Evolutionary conservation across 2,329 filamentous ascomycete species (phyloP), one percentile per base, ranked within the genome.

Genomic region (Cladosporium sp.): DNA sequence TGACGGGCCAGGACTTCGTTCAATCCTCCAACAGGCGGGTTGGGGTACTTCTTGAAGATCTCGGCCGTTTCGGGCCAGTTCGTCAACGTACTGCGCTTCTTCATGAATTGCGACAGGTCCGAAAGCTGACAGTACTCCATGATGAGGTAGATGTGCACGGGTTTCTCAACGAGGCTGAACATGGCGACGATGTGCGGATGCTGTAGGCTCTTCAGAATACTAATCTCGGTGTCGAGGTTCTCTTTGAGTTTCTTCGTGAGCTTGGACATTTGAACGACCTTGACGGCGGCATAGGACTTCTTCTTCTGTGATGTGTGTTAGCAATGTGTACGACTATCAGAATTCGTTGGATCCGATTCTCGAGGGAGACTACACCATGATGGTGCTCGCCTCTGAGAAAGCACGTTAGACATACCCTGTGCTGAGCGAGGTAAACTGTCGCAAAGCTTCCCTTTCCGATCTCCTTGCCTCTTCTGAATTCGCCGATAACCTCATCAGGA

Each of bases 101-200:
- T 95, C 74, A 98, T 96, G 71, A 98, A 97, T 50, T 92, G 79
- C 9, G 93, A 95, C 54, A 98, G 74, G 67, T 98, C 93, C 18
- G 93, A 92, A 38, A 98, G 80, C 67, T 95, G 89, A 73, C 93
- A 97, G 72, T 95, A 97, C 74, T 98, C 93, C 92, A 97, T 98
- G 58, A 97, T 85, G 54, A 98, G 81, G 72, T 98, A 93, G 72
- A 97, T 96, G 66, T 95, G 88, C 18, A 85, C 85, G 3, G 82
- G 76, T 0, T 89, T 86, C 70, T 97, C 91, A 69, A 92, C 81
- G 74, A 91, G 96, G 72, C 95, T 89, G 75, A 96, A 91, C 44
- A 98, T 84, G 61, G 90, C 88, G 60, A 97, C 93, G 62, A 98
- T 96, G 68, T 98, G 93, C 28, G 93, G 93, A 71, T 98, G 93